Evolutionary conservation across 805 yeast species (phyloP).

Genomic region (Henningerozyma blattae): DNA sequence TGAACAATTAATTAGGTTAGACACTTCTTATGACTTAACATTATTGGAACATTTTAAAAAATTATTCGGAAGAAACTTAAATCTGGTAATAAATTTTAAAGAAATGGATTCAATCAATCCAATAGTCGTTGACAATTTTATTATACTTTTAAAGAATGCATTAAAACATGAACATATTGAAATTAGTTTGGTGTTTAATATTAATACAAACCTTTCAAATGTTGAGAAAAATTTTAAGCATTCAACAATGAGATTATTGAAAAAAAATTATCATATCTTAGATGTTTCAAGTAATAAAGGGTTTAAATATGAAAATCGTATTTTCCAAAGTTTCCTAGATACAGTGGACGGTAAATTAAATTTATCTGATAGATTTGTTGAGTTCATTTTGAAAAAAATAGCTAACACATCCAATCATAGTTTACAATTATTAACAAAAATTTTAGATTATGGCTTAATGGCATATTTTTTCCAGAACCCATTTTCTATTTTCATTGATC

Average conservation of each 20-base stretch:
- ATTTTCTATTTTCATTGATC: constrained; percentile 25
- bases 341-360: constrained; percentile 25
- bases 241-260: constrained; percentile 20
- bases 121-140: constrained; percentile 17
- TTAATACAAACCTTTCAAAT: constrained; percentile 23
- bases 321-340: constrained; percentile 23
- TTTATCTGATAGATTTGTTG: constrained; percentile 19
- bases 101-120: constrained; percentile 24
- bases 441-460: constrained; percentile 24
- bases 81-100: constrained; percentile 22
- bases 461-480: constrained; percentile 25
- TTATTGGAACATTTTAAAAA: constrained; percentile 21
- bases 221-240: constrained; percentile 23
- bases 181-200: constrained; percentile 20
- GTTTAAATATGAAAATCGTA: constrained; percentile 22
- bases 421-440: constrained; percentile 20
- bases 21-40: constrained; percentile 22
- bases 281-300: constrained; percentile 24
- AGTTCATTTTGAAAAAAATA: constrained; percentile 22
- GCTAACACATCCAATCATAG: constrained; percentile 23
- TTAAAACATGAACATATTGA: constrained; percentile 16
- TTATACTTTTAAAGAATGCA: constrained; percentile 17
- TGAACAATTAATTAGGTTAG: constrained; percentile 1
- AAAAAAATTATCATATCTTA: constrained; percentile 15
- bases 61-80: constrained; percentile 16